Conservation (phyloP, 495 filamentous ascomycete species). For the Tuber aestivum region DNA sequence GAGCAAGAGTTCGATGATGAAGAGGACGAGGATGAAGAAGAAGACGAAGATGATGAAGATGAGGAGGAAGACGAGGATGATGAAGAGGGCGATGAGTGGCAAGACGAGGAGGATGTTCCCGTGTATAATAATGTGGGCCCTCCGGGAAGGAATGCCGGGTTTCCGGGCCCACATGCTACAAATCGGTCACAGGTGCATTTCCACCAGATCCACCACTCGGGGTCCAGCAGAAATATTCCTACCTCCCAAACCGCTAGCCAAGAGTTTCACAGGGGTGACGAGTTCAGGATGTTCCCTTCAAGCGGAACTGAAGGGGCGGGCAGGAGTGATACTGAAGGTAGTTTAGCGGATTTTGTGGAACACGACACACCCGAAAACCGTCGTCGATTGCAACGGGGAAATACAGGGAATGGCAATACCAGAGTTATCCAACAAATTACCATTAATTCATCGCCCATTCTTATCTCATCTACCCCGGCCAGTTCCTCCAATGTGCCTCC, state of each 20-base stretch:
- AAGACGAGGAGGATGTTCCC: neutral
- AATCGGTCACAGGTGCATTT: neutral
- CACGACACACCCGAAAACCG: constrained; percentile 37
- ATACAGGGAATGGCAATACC: constrained; percentile 2
- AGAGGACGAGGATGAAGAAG: constrained; percentile 45
- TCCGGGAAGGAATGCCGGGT: neutral
- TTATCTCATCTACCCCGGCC: constrained; percentile 15
- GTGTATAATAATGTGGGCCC: neutral
- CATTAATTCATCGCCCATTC: constrained; percentile 27
- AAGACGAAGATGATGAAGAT: constrained; percentile 43
- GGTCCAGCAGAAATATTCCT: neutral
- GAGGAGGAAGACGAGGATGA: constrained; percentile 37
- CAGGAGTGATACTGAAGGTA: constrained; percentile 40
- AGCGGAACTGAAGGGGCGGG: constrained; percentile 41
- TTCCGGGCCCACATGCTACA: neutral
- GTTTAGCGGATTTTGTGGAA: constrained; percentile 35
- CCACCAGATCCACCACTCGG: neutral
- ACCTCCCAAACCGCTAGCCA: neutral
- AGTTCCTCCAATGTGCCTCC: constrained; percentile 6
- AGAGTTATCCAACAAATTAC: constrained; percentile 15
- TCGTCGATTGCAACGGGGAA: constrained; percentile 8
- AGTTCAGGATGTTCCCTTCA: neutral
- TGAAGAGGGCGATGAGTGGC: constrained; percentile 11
- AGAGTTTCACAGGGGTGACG: neutral
- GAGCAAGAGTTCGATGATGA: constrained; percentile 18